Evolutionary conservation across 208 protist species (phyloP), one percentile per base, ranked within the genome.

Genomic region (Entamoeba dispar): DNA sequence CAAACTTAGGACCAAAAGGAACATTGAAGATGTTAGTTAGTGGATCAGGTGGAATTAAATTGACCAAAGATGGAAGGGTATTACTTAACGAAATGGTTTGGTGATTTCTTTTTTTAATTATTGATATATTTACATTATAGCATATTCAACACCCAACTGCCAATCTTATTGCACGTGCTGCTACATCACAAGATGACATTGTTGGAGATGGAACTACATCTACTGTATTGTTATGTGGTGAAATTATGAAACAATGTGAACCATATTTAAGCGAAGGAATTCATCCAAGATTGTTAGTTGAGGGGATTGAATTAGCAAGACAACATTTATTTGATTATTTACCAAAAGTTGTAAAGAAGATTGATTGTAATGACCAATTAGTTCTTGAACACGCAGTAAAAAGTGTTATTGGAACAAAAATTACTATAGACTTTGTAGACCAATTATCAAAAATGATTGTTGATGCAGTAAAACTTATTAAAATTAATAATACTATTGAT

Each of bases 111-210:
- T 2, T 43, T 43, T 43, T 43, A 0, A 3, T 43, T 43, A 43
- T 43, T 43, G 38, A 43, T 43, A 0, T 43, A 43, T 2, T 43
- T 43, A 43, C 38, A 43, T 43, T 43, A 43, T 43, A 43, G 38
- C 98, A 99, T 95, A 99, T 99, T 95, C 97, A 99, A 95, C 98
- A 99, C 95, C 99, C 99, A 43, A 99, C 98, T 34, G 99, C 99
- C 19, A 95, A 96, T 7, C 95, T 99, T 14, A 99, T 99, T 95
- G 98, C 98, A 12, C 97, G 98, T 50, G 98, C 98, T 47, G 98
- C 99, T 19, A 99, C 98, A 3, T 98, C 99, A n/a, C 98, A 98
- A 95, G 99, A 99, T 95, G 98, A 99, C 94, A 98, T 99, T 49
- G 98, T 98, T 47, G 99, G 99, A 57, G 99, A 99, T 96, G 99